Conservation (phyloP, 2,329 filamentous ascomycete species). For the Neofusicoccum cordaticola region DNA sequence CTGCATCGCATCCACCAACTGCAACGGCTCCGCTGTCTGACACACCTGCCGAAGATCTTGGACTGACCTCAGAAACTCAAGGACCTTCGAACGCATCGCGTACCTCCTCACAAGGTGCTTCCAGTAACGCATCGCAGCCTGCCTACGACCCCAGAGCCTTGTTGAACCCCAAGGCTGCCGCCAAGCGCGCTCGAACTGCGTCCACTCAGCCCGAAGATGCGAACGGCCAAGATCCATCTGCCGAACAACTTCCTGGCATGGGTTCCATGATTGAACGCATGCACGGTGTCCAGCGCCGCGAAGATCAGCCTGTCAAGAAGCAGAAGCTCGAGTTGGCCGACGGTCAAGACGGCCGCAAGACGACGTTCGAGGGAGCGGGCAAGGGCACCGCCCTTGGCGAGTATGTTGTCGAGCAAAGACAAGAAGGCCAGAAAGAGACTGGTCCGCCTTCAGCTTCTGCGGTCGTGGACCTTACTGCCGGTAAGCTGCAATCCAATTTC, state of each 20-base stretch:
- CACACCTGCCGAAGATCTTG: neutral
- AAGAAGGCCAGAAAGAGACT: conserved; percentile 53
- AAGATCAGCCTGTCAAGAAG: conserved; percentile 56
- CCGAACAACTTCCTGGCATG: conserved; percentile 42
- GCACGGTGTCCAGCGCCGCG: conserved; percentile 70
- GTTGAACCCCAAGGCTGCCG: conserved; percentile 32
- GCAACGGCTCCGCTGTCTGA: neutral
- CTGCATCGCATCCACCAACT: neutral
- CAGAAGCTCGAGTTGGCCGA: conserved; percentile 30
- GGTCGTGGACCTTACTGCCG: conserved; percentile 46
- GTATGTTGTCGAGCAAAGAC: conserved; percentile 47
- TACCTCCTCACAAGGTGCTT: neutral
- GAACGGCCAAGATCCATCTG: neutral
- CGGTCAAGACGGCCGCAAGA: conserved; percentile 38
- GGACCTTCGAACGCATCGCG: neutral
- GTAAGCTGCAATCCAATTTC: neutral
- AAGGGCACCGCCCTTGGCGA: conserved; percentile 60
- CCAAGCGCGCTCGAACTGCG: conserved; percentile 32
- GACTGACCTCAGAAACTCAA: neutral
- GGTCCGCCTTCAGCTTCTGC: conserved; percentile 25
- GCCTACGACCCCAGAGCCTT: conserved; percentile 30
- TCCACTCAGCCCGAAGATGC: neutral
- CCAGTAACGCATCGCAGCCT: conserved; percentile 4
- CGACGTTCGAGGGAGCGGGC: conserved; percentile 37
- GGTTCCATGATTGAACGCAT: conserved; percentile 69